Percentiles rank a stretch among this genome's conserved stretches.
Evolutionary conservation across 192 early-diverging fungal species (phyloP).

Genomic region (Obelidium mucronatum): DNA sequence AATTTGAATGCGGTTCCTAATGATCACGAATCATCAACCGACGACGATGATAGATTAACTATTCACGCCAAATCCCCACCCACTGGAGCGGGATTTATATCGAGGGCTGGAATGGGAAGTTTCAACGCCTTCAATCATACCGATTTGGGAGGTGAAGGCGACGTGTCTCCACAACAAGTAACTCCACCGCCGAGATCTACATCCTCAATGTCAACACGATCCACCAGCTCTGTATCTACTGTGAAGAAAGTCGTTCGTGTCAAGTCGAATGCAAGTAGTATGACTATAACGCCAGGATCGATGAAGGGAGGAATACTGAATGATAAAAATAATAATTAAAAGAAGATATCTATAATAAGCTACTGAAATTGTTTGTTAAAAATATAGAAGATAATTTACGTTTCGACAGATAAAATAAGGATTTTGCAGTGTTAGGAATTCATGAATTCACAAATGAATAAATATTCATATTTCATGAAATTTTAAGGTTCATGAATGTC

Average conservation of each 20-base stretch:
- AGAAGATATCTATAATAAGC: too few species aligned
- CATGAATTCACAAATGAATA: too few species aligned
- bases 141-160: background rate
- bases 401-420: too few species aligned
- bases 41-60: background rate
- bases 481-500: too few species aligned
- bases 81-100: conserved; percentile 4
- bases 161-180: background rate
- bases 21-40: background rate
- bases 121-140: background rate
- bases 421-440: too few species aligned
- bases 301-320: background rate
- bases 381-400: too few species aligned
- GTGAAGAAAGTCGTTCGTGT: conserved; percentile 30
- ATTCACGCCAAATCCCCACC: background rate
- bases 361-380: too few species aligned
- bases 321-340: background rate
- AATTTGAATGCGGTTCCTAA: background rate
- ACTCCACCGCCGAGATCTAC: conserved; percentile 14
- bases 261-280: conserved; percentile 30
- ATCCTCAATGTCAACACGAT: conserved; percentile 27
- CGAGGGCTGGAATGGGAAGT: background rate
- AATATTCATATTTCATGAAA: too few species aligned
- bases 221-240: background rate
- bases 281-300: conserved; percentile 17